Base-by-base conservation (phyloP, 202 grass and related monocot species). In the Digitaria exilis region DNA sequence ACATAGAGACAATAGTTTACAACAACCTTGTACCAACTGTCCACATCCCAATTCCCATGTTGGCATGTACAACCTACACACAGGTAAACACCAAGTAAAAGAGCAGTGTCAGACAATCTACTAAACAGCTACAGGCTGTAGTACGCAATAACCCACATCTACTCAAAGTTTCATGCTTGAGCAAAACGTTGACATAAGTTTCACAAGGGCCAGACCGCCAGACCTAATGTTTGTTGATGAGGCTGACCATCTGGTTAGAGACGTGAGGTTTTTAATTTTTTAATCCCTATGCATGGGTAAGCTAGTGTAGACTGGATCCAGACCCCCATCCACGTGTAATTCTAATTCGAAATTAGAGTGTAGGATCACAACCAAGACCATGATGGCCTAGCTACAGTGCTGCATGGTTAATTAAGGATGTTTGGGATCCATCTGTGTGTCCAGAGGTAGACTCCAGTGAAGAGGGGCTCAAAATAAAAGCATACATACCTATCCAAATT, bases 41-140 rank as follows among this genome's bases (percentile, higher is more conserved):
- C 61, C 67, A 86, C n/a, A 43, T 66, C 70, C n/a, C n/a, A n/a
- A n/a, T n/a, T n/a, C n/a, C 59, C 78, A 78, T 78, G 58, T 67
- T 78, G 59, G 59, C 19, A 51, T 41, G 50, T 51, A 34, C 25
- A 57, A 35, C 81, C 76, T 80, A 68, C 45, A 58, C 42, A 85
- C 17, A 71, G 7, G 37, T 15, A 82, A 60, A 89, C 41, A 61
- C 41, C 59, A 82, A 18, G 46, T 77, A 50, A 71, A 60, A 82
- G 37, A 82, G n/a, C 37, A 78, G 22, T 56, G 31, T 62, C 30
- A 26, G 63, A 18, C 78, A 71, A 59, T 70, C 25, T 24, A 70
- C 35, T 57, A 42, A 56, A 29, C 49, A 57, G 6, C 56, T 22
- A 21, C 39, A 75, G 31, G 19, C 3, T 54, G n/a, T 24, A 66